These are phyloP conservation scores for Nematocida ausubeli DNA, from an alignment of 371 early-diverging fungal species.

Conservation along the genomic window DNA sequence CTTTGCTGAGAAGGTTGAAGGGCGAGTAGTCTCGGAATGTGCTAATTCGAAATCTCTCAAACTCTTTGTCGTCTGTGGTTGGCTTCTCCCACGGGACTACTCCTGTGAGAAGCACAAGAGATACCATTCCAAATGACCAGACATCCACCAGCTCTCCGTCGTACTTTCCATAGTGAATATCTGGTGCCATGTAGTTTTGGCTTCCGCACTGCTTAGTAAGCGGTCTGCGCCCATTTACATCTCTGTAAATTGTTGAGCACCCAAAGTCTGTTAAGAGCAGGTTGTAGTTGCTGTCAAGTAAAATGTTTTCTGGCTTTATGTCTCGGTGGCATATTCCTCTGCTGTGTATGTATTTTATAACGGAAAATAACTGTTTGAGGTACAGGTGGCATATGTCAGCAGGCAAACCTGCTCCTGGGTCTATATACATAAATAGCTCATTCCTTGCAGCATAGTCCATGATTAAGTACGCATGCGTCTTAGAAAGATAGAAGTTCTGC, in stretches of 20 bases:
- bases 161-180: constrained; percentile 70
- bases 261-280: constrained; percentile 72
- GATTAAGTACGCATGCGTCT: constrained; percentile 73
- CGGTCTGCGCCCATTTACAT: constrained; percentile 66
- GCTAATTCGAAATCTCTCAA: constrained; percentile 57
- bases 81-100: constrained; percentile 73
- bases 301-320: constrained; percentile 73
- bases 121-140: constrained; percentile 72
- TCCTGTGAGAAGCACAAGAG: constrained; percentile 70
- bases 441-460: constrained; percentile 72
- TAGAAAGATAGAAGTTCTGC: constrained; percentile 69
- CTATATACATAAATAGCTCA: constrained; percentile 67
- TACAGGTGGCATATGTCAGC: constrained; percentile 74
- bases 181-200: constrained; percentile 72
- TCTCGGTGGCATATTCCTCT: constrained; percentile 70
- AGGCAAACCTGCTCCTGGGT: constrained; percentile 72
- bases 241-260: constrained; percentile 70
- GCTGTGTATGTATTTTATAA: constrained; percentile 67
- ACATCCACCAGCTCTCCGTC: constrained; percentile 71
- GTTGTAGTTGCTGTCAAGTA: constrained; percentile 70
- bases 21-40: constrained; percentile 55
- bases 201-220: constrained; percentile 70
- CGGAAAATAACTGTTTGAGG: constrained; percentile 87
- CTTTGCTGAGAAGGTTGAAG: constrained; percentile 51
- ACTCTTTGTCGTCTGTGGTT: constrained; percentile 61